Base-by-base conservation (phyloP, 2,329 filamentous ascomycete genomes). In the Aureobasidium subglaciale region DNA sequence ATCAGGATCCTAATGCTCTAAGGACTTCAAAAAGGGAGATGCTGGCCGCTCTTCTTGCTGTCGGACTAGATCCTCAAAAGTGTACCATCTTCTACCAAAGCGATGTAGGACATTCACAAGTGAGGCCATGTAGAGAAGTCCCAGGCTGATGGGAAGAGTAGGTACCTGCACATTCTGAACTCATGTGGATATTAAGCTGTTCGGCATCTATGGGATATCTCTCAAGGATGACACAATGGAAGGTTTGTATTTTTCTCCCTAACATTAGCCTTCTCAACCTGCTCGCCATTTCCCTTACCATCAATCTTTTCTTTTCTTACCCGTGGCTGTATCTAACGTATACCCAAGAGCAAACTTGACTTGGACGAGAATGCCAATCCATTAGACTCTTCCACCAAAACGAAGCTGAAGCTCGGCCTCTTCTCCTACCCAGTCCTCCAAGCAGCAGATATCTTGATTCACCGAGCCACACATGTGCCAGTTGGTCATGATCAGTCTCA, bases 191-290 rank as follows among this genome's bases (percentile, higher is more conserved):
- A 66, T 74, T 99, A 59, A 92, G 89, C 67, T 96, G 91, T 62
- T 87, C 88, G 52, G 88, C 93, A 22, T 92, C 88, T 5, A 90
- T 93, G 71, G 93, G 93, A 35, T 95, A 96, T 71, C 75, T 99
- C n/a, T 87, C 87, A 9, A 80, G 93, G n/a, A 99, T 99, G 93
- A 97, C 93, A 25, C 93, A 97, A 71, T 99, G 93, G 91, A 99
- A 99, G 84, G 90, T 89, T 66, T 61, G 66, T 35, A n/a, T 37
- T n/a, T 5, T 30, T 8, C 58, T 16, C 46, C 37, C 35, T n/a
- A n/a, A n/a, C n/a, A n/a, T n/a, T n/a, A n/a, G n/a, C n/a, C n/a
- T n/a, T n/a, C n/a, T n/a, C n/a, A n/a, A n/a, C n/a, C n/a, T n/a
- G n/a, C n/a, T n/a, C n/a, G n/a, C n/a, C n/a, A n/a, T n/a, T n/a